Evolutionary conservation across 2,329 filamentous ascomycete genomes (phyloP), one percentile per base, ranked within the genome.

Genomic region (Nemania sp.): DNA sequence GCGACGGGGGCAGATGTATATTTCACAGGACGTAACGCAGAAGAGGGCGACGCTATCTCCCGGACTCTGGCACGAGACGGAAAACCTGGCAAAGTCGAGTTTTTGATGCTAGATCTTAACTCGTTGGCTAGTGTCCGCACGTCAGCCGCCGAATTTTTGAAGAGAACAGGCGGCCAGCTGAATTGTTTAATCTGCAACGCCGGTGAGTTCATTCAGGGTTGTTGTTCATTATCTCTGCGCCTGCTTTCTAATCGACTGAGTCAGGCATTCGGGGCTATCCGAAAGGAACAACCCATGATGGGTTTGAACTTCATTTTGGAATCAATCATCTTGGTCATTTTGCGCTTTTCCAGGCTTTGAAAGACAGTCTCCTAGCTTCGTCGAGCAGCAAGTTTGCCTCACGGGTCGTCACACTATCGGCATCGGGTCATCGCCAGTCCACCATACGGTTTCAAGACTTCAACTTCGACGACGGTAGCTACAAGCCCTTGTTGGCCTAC

Each of bases 401-500:
- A 6, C 14, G 53, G 7, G 5, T 52, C 8, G 15, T 56, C 15
- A 39, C 23, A 12, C 48, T 56, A 3, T 30, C 53, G 3, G 36
- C 22, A 6, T 12, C 36, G 1, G 41, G n/a, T 3, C 48, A 52
- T 19, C 33, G 33, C 12, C 8, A 9, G 1, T 17, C 19, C 8
- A 17, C 20, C 2, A 42, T 56, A 14, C 5, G 41, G 7, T 48
- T 23, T 6, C 48, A 52, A 23, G 40, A 56, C 12, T 37, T 51
- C 28, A 43, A 52, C 12, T n/a, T 44, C 1, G 33, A 55, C 8
- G 39, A 41, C 12, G 11, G 20, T 19, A 37, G 2, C 11, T 56
- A 56, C 36, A n/a, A 39, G 4, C 36, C 47, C 11, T 6, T 8
- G 2, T 15, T 2, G 11, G 49, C 52, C 2, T 59, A 80, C 57